Conservation (phyloP, 23 red algal genomes). For the Gracilaria gracilis region DNA sequence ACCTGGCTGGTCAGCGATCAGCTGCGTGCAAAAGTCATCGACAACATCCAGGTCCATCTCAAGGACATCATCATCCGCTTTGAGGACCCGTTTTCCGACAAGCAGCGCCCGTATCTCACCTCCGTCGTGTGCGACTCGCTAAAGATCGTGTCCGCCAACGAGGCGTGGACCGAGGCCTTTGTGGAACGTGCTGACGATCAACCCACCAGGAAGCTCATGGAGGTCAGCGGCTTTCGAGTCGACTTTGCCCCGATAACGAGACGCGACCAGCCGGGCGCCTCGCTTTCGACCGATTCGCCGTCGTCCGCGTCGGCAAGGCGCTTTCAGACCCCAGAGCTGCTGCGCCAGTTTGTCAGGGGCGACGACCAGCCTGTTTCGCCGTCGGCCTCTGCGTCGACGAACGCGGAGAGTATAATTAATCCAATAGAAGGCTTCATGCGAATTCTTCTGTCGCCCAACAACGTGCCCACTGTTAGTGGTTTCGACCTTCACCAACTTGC, state of each 20-base stretch:
- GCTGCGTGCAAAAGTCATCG: slow-evolving; percentile 80
- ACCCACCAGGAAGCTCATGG: slow-evolving; percentile 62
- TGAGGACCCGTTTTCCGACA: slow-evolving; percentile 71
- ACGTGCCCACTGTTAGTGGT: neutral
- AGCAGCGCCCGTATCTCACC: slow-evolving; percentile 41
- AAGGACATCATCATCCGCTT: slow-evolving; percentile 80
- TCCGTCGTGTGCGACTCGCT: slow-evolving; percentile 67
- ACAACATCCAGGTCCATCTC: slow-evolving; percentile 91
- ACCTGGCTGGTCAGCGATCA: slow-evolving; percentile 66
- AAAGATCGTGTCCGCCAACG: slow-evolving; percentile 66
- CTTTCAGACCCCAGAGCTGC: slow-evolving; percentile 62
- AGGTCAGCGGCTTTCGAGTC: slow-evolving; percentile 59
- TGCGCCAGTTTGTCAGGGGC: slow-evolving; percentile 37
- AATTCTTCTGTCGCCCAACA: slow-evolving; percentile 40
- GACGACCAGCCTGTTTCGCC: neutral
- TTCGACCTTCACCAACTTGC: slow-evolving; percentile 4
- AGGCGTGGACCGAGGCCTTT: slow-evolving; percentile 72
- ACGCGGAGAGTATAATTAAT: neutral
- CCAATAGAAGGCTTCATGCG: slow-evolving; percentile 56
- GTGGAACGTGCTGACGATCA: slow-evolving; percentile 52
- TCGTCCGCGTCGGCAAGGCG: neutral
- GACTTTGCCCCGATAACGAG: slow-evolving; percentile 63
- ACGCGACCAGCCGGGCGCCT: slow-evolving; percentile 13
- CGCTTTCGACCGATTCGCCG: slow-evolving; percentile 9
- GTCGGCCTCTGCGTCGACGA: neutral